These are phyloP conservation scores for Picea sitchensis DNA, from an alignment of 75 land plant species.

Conservation along the genomic window DNA sequence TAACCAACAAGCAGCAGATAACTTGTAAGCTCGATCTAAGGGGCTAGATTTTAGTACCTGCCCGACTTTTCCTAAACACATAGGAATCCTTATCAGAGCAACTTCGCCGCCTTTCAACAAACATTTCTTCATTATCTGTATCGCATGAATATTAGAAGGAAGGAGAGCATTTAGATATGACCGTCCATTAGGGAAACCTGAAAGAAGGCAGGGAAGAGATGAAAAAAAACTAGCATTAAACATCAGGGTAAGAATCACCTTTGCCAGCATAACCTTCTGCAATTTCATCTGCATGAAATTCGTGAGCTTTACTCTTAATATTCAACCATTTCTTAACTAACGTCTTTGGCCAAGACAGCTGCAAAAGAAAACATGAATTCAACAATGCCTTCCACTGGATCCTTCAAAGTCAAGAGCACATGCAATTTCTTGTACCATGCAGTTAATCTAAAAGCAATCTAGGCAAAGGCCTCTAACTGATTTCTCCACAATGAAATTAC, in stretches of 20 bases:
- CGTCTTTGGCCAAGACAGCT: conserved; percentile 75
- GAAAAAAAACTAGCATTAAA: background rate
- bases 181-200: background rate
- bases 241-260: background rate
- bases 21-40: background rate
- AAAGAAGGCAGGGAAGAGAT: background rate
- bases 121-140: background rate
- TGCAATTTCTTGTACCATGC: background rate
- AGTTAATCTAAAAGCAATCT: background rate
- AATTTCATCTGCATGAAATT: conserved; percentile 58
- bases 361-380: conserved; percentile 15
- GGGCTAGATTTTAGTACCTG: conserved; percentile 26
- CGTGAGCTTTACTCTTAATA: conserved; percentile 59
- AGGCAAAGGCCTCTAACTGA: background rate
- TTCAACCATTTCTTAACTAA: conserved; percentile 77
- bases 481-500: conserved; percentile 18
- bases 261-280: conserved; percentile 31
- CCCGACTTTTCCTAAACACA: conserved; percentile 56
- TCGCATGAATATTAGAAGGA: background rate
- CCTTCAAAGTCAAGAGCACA: background rate
- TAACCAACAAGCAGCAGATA: background rate
- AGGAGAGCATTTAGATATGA: background rate
- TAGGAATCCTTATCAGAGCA: conserved; percentile 66
- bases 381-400: conserved; percentile 3
- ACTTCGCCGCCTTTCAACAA: conserved; percentile 51